Evolutionary conservation across 2,329 filamentous ascomycete genomes (phyloP).

Genomic region (Pseudogymnoascus sp.): DNA sequence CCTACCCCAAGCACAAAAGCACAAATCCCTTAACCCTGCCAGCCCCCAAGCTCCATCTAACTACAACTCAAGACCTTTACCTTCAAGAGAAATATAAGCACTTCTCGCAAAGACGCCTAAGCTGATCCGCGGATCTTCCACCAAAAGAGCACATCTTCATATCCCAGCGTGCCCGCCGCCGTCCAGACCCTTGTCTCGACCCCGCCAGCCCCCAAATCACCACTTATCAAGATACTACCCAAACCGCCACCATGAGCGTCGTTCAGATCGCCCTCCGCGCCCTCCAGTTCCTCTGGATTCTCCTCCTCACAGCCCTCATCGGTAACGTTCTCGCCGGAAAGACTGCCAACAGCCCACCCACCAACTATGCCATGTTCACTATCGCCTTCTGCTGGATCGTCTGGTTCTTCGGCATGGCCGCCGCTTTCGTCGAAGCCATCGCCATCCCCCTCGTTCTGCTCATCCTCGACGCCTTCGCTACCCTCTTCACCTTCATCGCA

Average conservation of each 20-base stretch:
- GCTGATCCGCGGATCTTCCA: background rate
- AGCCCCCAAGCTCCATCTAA: background rate
- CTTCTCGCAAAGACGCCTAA: background rate
- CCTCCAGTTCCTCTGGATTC: slow-evolving; percentile 23
- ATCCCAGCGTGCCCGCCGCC: background rate
- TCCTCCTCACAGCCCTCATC: slow-evolving; percentile 25
- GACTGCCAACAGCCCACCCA: slow-evolving; percentile 52
- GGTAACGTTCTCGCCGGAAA: slow-evolving; percentile 39
- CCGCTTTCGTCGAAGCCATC: slow-evolving; percentile 45
- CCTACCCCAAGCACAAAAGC: slow-evolving; percentile 5
- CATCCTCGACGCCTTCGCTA: slow-evolving; percentile 48
- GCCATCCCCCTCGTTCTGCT: slow-evolving; percentile 45
- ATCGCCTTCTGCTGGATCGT: slow-evolving; percentile 57
- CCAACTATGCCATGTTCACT: slow-evolving; percentile 58
- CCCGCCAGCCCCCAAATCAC: background rate
- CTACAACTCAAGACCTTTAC: background rate
- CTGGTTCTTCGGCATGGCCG: slow-evolving; percentile 52
- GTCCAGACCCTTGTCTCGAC: slow-evolving; percentile 2
- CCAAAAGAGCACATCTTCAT: slow-evolving; percentile 5
- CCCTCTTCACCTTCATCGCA: slow-evolving; percentile 59
- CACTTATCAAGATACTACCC: background rate
- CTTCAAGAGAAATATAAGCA: background rate
- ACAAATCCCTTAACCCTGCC: slow-evolving; percentile 5
- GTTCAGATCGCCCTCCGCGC: slow-evolving; percentile 20
- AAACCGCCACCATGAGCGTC: slow-evolving; percentile 14